phyloP scores from a whole-genome alignment of 176 grass and related monocot genomes.

The Eleusine coracana region DNA sequence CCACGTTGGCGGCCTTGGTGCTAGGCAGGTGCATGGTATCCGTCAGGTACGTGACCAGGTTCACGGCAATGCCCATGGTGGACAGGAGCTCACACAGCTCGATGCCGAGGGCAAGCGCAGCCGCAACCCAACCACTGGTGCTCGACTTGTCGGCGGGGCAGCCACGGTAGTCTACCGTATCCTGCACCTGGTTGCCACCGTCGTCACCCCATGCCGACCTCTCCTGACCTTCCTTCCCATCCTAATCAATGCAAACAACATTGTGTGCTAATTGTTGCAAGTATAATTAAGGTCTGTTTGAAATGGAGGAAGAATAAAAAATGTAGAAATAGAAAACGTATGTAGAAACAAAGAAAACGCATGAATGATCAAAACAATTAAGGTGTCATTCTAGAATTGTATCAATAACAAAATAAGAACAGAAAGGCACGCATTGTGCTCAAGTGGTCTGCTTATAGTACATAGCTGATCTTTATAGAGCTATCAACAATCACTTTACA shows the following conservation, averaged over 20 bases:
- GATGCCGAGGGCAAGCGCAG: slow-evolving; percentile 74
- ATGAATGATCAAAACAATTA: too few relatives aligned
- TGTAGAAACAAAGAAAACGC: too few relatives aligned
- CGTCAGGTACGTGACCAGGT: slow-evolving; percentile 79
- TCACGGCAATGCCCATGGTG: slow-evolving; percentile 93
- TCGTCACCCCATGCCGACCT: slow-evolving; percentile 17
- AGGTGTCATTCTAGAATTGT: too few relatives aligned
- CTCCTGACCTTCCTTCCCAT: slow-evolving; percentile 30
- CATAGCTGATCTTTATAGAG: too few relatives aligned
- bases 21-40: slow-evolving; percentile 87
- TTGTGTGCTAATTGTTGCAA: not conserved
- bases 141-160: slow-evolving; percentile 62
- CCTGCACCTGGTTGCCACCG: slow-evolving; percentile 42
- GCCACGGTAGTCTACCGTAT: slow-evolving; percentile 76
- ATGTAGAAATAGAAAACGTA: too few relatives aligned
- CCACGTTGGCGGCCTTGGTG: slow-evolving; percentile 74
- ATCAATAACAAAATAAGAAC: too few relatives aligned
- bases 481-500: too few relatives aligned
- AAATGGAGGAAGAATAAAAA: too few relatives aligned
- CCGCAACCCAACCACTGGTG: slow-evolving; percentile 79
- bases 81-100: slow-evolving; percentile 87
- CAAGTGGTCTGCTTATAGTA: too few relatives aligned
- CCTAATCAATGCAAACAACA: slow-evolving; percentile 12
- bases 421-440: too few relatives aligned
- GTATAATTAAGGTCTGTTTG: too few relatives aligned